phyloP scores from a whole-genome alignment of 345 rosid species.

The Hypericum androsaemum region DNA sequence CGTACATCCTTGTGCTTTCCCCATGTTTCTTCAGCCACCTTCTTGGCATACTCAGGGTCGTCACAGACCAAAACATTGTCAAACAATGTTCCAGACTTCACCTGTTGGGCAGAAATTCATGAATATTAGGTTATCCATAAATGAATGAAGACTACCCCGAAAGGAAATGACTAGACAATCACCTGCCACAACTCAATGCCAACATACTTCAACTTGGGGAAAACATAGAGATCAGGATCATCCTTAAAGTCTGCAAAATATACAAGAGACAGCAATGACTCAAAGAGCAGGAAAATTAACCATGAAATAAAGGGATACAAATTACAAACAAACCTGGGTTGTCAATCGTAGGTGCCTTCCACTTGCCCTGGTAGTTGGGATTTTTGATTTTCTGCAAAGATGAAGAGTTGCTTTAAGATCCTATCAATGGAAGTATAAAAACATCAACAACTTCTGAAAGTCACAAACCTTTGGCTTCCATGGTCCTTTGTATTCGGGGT shows the following conservation, averaged over 20 bases:
- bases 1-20: conserved; percentile 88
- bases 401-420: conserved; percentile 1
- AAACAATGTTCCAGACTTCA: conserved; percentile 94
- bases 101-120: conserved; percentile 27
- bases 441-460: conserved; percentile 1
- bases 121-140: background rate
- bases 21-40: conserved; percentile 91
- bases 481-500: conserved; percentile 66
- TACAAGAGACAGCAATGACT: background rate
- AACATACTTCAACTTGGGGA: conserved; percentile 83
- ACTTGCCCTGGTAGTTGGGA: conserved; percentile 9
- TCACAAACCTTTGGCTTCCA: conserved; percentile 62
- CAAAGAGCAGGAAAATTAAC: background rate
- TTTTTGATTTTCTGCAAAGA: conserved; percentile 2
- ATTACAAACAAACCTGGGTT: conserved; percentile 48
- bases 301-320: background rate
- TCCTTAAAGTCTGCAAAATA: conserved; percentile 74
- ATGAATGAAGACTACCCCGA: background rate
- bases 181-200: conserved; percentile 99
- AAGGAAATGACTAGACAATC: conserved; percentile 5
- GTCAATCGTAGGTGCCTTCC: background rate
- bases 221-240: conserved; percentile 80
- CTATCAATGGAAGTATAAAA: conserved; percentile 1
- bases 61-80: conserved; percentile 72
- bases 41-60: conserved; percentile 79